Conservation (phyloP, 192 early-diverging fungal species). For the Podila verticillata region DNA sequence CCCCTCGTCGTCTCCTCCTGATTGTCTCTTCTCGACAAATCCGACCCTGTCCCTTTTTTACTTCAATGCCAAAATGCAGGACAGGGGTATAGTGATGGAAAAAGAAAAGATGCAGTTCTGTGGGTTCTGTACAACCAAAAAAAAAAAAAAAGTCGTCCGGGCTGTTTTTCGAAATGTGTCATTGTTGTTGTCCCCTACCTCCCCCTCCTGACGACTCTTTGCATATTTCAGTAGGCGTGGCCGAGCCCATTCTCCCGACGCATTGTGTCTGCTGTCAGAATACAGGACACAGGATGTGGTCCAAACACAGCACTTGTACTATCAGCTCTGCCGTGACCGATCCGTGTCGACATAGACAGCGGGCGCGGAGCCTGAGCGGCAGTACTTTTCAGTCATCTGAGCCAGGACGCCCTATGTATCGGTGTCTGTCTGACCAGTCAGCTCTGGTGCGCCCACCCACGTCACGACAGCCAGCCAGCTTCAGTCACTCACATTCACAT, state of each 20-base stretch:
- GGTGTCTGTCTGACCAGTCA: neutral
- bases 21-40: neutral
- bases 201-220: no score
- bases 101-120: no score
- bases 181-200: no score
- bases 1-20: neutral
- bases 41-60: neutral
- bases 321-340: neutral
- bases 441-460: neutral
- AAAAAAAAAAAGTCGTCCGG: no score
- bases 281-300: neutral
- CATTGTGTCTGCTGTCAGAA: neutral
- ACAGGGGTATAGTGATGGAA: no score
- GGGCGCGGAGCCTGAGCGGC: neutral
- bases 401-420: neutral
- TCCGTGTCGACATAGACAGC: neutral
- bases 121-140: no score
- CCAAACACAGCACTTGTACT: neutral
- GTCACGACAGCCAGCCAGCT: neutral
- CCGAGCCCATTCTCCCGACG: no score
- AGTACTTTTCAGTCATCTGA: neutral
- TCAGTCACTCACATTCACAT: neutral
- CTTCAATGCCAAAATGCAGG: neutral
- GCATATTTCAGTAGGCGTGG: no score
- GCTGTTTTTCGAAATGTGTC: no score